phyloP scores from a whole-genome alignment of 495 filamentous ascomycete species.

The Polyplosphaeria fusca region DNA sequence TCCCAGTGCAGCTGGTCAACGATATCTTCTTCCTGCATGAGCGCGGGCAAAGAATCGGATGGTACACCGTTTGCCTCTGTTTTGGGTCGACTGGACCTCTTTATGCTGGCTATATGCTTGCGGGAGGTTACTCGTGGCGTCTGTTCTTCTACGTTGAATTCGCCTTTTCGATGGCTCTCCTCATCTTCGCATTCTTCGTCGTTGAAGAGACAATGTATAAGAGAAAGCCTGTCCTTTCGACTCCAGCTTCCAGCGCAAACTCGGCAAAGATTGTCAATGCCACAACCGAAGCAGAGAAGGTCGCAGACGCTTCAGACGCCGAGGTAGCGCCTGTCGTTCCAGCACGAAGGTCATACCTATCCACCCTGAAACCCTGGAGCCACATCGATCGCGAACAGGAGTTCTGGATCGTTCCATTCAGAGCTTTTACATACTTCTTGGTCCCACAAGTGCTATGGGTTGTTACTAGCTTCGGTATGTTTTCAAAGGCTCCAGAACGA shows the following conservation, averaged over 20 bases:
- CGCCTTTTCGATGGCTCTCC: slow-evolving; percentile 54
- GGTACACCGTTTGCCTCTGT: slow-evolving; percentile 62
- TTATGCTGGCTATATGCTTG: slow-evolving; percentile 63
- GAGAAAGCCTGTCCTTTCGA: slow-evolving; percentile 34
- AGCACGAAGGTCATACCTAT: slow-evolving; percentile 24
- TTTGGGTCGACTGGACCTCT: slow-evolving; percentile 57
- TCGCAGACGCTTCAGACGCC: slow-evolving; percentile 13
- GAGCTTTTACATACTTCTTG: slow-evolving; percentile 53
- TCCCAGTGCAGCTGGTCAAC: slow-evolving; percentile 63
- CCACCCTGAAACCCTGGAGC: slow-evolving; percentile 38
- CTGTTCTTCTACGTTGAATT: slow-evolving; percentile 65
- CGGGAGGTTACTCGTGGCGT: slow-evolving; percentile 59
- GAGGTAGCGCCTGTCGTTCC: slow-evolving; percentile 29
- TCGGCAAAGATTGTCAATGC: slow-evolving; percentile 21
- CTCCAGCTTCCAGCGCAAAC: slow-evolving; percentile 20
- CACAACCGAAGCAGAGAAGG: slow-evolving; percentile 29
- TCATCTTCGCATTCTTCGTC: slow-evolving; percentile 59
- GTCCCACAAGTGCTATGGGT: slow-evolving; percentile 61
- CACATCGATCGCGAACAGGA: slow-evolving; percentile 44
- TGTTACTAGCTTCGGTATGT: slow-evolving; percentile 45
- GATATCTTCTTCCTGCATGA: slow-evolving; percentile 67
- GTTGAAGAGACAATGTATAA: slow-evolving; percentile 62
- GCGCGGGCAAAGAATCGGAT: slow-evolving; percentile 55
- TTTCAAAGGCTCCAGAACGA: not conserved
- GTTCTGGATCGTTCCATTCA: slow-evolving; percentile 50